Base-by-base conservation (phyloP, 2,329 filamentous ascomycete species). In the Diaporthe helianthi region DNA sequence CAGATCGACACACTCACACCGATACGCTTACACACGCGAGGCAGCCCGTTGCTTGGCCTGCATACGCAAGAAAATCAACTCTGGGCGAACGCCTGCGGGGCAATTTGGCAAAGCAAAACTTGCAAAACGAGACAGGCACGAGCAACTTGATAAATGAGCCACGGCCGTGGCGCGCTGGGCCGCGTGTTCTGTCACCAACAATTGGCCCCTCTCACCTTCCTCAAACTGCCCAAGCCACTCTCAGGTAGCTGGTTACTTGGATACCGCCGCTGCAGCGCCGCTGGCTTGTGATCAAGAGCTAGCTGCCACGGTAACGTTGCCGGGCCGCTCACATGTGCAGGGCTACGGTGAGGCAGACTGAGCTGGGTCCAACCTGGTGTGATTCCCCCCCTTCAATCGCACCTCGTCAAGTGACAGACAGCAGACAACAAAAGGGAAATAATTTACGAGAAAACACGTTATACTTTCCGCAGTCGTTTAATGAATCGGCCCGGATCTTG, bases 231-330 rank as follows among this genome's bases (percentile, higher is more conserved):
- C 44, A 47, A 63, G 58, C 41, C 58, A 29, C n/a, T n/a, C n/a
- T n/a, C n/a, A n/a, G n/a, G n/a, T n/a, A n/a, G n/a, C n/a, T n/a
- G n/a, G n/a, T n/a, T n/a, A n/a, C n/a, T n/a, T n/a, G n/a, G n/a
- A n/a, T 47, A 10, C 55, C 41, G 26, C 41, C 13, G 29, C 29
- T 36, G 41, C 44, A 29, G 36, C 44, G 19, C 41, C 13, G 29
- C 29, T 63, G 41, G 58, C 58, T 63, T 63, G 58, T 63, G 58
- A 63, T 63, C n/a, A n/a, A n/a, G n/a, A n/a, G n/a, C n/a, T n/a
- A 63, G 58, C 58, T 63, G 58, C 58, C 58, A 63, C 44, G 19
- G 44, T 63, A 49, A 63, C 44, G 58, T 46, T 63, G 58, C 58
- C 58, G 58, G n/a, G 58, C 58, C 58, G 47, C 58, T 47, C 58